Evolutionary conservation across 2,329 filamentous ascomycete genomes (phyloP), one percentile per base, ranked within the genome.

Genomic region (Sporothrix brasiliensis): DNA sequence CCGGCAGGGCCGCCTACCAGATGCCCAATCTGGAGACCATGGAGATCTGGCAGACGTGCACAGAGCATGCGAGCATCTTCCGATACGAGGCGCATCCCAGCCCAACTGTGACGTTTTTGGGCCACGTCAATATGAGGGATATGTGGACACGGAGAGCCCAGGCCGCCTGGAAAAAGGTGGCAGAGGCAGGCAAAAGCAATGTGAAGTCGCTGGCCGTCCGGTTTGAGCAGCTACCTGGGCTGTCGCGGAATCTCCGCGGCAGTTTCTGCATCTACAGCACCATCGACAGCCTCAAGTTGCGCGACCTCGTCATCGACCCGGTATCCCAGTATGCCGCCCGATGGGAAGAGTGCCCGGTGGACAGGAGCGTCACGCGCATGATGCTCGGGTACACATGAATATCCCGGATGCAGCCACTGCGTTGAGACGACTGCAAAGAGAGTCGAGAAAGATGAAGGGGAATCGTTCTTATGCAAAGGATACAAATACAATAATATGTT

Each of bases 21-120:
- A 61, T 61, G 56, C 56, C 56, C 39, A 5, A 21, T 4, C 56
- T 61, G n/a, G 56, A 61, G n/a, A 44, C 9, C 56, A 14, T 61
- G 56, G 56, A 61, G 56, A 44, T 61, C 5, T 61, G 56, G 56
- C 56, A 61, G 56, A 41, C 39, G 13, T 61, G 39, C 56, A 61
- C 56, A 39, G 3, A 4, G 11, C 19, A 61, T 19, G 56, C 44
- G n/a, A 41, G 34, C 39, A 61, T 61, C 56, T 61, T 61, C n/a
- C 56, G 56, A 41, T 61, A 61, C 39, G 56, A 61, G 3, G 19
- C 56, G 4, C 10, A 6, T 5, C 34, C 56, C 4, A 10, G 14
- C n/a, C 56, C 56, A 11, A 61, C 56, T 3, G 56, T 61, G 39
- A 44, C 56, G n/a, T 61, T 61, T 14, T 24, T 61, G 56, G 24